phyloP scores from a whole-genome alignment of 495 filamentous ascomycete genomes.

The Podospora sp. region DNA sequence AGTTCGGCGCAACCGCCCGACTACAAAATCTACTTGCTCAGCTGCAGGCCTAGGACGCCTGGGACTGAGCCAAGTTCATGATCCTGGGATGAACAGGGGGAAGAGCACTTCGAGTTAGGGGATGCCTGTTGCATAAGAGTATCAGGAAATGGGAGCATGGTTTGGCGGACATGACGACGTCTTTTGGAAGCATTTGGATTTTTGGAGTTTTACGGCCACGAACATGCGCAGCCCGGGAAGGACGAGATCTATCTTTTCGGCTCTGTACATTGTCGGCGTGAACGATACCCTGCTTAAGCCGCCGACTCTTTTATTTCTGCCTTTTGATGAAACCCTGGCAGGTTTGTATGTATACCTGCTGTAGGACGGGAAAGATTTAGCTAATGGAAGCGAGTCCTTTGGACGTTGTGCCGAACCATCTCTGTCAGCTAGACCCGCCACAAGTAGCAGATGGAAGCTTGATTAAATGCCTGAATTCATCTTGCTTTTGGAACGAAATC shows the following conservation, averaged over 20 bases:
- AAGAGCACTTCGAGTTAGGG: not conserved
- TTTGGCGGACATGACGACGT: not conserved
- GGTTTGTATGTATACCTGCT: too few species aligned
- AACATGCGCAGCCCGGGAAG: not conserved
- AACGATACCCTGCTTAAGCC: not conserved
- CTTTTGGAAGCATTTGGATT: not conserved
- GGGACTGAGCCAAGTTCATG: not conserved
- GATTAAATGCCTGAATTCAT: too few species aligned
- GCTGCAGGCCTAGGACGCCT: conserved; percentile 16
- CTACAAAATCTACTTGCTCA: conserved; percentile 58
- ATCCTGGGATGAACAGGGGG: not conserved
- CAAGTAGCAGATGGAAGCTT: too few species aligned
- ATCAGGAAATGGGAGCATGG: not conserved
- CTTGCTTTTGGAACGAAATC: too few species aligned
- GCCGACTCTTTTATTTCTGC: not conserved
- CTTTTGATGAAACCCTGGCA: too few species aligned
- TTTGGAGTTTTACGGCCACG: not conserved
- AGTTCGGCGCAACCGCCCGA: conserved; percentile 55
- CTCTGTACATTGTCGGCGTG: not conserved
- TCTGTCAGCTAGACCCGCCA: too few species aligned
- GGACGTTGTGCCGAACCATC: too few species aligned
- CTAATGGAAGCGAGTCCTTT: too few species aligned
- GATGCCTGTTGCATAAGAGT: not conserved
- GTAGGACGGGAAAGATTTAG: too few species aligned
- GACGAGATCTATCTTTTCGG: not conserved